Base-by-base conservation (phyloP, 129 eudicot species). In the Cynara cardunculus region DNA sequence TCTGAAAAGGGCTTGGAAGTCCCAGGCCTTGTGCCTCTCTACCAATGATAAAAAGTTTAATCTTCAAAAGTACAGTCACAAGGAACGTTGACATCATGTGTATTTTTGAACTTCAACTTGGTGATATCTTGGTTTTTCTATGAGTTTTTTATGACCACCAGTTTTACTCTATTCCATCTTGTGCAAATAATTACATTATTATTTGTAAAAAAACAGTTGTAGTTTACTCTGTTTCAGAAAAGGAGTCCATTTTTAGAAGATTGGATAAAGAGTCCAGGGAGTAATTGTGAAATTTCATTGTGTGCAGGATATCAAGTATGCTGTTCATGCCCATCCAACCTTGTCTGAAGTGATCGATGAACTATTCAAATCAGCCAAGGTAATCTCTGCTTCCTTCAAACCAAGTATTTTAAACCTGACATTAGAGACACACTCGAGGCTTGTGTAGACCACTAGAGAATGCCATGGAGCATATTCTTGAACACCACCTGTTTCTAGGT, bases 251-350 rank as follows among this genome's bases (percentile, higher is more conserved):
- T 61, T 49, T 3, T 49, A 21, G 68, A 61, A 61, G 68, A 61
- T 22, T n/a, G 11, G 4, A 61, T 61, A 21, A n/a, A 19, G 68
- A 61, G 68, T 19, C 62, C 4, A 44, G 6, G 62, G 41, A 22
- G 24, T 25, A 68, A 18, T 14, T 71, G 30, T 34, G 44, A 19
- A 12, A 56, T 44, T 72, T 39, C 26, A 73, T 62, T 78, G 27
- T 69, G 34, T 87, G 80, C 88, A 96, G 98, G 98, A 96, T 84
- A 85, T 96, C 41, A 90, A 96, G 75, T 87, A 82, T 88, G 97
- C 95, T 64, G 99, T 96, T 68, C 99, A 96, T 83, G 99, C 98
- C 32, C 99, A 96, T 87, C 99, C 99, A 84, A 96, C 99, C 18
- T 74, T 96, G 87, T 92, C 98, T 76, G 99, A 96, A 92, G 99